Evolutionary conservation across 805 yeast species (phyloP), one percentile per base, ranked within the genome.

Genomic region (Yarrowia sp.): DNA sequence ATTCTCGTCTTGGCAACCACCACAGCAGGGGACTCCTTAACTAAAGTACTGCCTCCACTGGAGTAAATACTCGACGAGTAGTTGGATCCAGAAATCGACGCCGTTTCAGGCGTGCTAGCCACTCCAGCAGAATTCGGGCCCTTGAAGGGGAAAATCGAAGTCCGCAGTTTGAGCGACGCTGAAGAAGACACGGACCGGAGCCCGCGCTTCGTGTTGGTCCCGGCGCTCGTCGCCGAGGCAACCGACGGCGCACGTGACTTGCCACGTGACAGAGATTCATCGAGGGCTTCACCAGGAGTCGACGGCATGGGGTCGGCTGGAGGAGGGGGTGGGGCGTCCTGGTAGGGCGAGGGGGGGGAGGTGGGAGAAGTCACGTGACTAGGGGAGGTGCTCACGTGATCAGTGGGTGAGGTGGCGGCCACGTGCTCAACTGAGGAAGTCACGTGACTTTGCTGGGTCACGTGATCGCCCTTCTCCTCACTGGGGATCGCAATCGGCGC

Each of bases 81-180:
- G 19, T 22, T 38, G 56, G n/a, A 11, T 11, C 46, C 67, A 2
- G 45, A 15, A n/a, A 36, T 48, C 3, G 67, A 46, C 4, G 65
- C 52, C 14, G 65, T 59, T 16, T 59, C 65, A 9, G 65, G 50
- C 12, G 64, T 56, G 3, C 49, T 56, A 19, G 40, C 32, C 0
- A 48, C 65, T 12, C 58, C 58, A 4, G 65, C 65, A 0, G 65
- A 59, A 1, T 11, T 8, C 9, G 65, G 65, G 7, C 56, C 56
- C 26, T 63, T 63, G 56, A 63, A 48, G 4, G 67, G 67, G 48
- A 63, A 63, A 11, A 63, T 40, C 10, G 67, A 63, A 12, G 67
- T 63, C 8, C 67, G 35, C 40, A 63, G 38, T 26, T 49, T 48
- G 26, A 63, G 56, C 1, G 67, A 63, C 10, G 67, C 67, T 8